Percentiles rank a stretch among this genome's conserved stretches.
phyloP scores from a whole-genome alignment of 345 rosid species.

The Noccaea bulbosa region DNA sequence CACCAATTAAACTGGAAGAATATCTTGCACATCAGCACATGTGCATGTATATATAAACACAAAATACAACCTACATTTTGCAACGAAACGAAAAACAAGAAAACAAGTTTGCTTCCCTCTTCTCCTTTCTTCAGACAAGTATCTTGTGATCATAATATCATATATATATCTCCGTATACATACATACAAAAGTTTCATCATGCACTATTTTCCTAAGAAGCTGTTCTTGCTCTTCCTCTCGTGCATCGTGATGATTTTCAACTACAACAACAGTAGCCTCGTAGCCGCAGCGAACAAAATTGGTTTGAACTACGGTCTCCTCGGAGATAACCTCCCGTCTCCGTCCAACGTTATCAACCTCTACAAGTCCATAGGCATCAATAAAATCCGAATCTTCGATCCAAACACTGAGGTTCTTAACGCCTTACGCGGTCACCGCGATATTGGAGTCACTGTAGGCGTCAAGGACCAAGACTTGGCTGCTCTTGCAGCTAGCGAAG shows the following conservation, averaged over 20 bases:
- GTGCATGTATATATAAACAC: background rate
- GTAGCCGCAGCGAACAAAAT: background rate
- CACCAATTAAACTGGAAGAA: conserved; percentile 16
- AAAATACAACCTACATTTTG: background rate
- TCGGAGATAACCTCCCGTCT: conserved; percentile 51
- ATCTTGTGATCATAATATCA: background rate
- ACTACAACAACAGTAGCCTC: conserved; percentile 6
- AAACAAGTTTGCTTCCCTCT: background rate
- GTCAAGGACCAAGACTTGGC: conserved; percentile 43
- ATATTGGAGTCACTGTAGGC: conserved; percentile 42
- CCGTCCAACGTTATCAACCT: conserved; percentile 47
- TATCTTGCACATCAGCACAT: background rate
- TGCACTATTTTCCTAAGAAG: conserved; percentile 18
- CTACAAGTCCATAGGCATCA: conserved; percentile 40
- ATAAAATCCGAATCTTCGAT: conserved; percentile 45
- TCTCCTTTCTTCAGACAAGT: background rate
- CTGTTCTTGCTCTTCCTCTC: conserved; percentile 23
- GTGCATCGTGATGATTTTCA: conserved; percentile 8
- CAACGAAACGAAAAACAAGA: background rate
- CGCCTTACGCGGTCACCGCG: conserved; percentile 39
- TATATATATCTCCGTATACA: background rate
- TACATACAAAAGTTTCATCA: conserved; percentile 13
- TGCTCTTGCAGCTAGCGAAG: conserved; percentile 30
- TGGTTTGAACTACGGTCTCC: conserved; percentile 51
- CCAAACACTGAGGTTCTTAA: conserved; percentile 41